A percentile compares a stretch with the other conserved stretches of the same genome.
Evolutionary conservation across 2,329 filamentous ascomycete species (phyloP).

Genomic region (Pseudogymnoascus sp.): DNA sequence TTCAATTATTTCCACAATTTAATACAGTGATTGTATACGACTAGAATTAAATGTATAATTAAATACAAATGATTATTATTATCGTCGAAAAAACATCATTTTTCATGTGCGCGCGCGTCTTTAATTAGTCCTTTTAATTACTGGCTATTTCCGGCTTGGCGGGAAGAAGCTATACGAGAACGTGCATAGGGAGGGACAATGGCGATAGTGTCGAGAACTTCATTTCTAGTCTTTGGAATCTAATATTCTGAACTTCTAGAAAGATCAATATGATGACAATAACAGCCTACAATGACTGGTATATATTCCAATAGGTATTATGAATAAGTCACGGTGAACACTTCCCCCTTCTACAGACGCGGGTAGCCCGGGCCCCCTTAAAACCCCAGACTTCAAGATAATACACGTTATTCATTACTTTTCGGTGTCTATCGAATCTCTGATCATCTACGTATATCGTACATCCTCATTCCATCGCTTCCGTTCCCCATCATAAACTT

Average conservation of each 20-base stretch:
- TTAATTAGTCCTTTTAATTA: constrained; percentile 3
- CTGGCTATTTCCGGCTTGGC: constrained; percentile 7
- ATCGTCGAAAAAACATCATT: constrained; percentile 9
- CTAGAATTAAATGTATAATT: not conserved
- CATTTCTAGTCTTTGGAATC: not conserved
- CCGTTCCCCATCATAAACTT: not conserved
- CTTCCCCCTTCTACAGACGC: not conserved
- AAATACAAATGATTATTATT: not conserved
- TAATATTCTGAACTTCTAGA: not conserved
- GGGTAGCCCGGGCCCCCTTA: not conserved
- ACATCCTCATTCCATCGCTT: not conserved
- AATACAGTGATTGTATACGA: not conserved
- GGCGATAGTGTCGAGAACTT: not conserved
- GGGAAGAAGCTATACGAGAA: not conserved
- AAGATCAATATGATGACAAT: not conserved
- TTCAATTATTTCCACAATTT: not conserved
- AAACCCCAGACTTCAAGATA: not conserved
- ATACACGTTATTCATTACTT: constrained; percentile 6
- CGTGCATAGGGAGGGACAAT: not conserved
- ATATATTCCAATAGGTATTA: no score
- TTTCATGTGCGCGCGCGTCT: not conserved
- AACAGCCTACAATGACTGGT: not conserved
- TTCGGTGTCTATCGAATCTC: not conserved
- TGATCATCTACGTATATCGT: constrained; percentile 6
- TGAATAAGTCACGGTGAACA: not conserved